phyloP scores from a whole-genome alignment of 768 basidiomycete genomes.

The Lentinula boryana region DNA sequence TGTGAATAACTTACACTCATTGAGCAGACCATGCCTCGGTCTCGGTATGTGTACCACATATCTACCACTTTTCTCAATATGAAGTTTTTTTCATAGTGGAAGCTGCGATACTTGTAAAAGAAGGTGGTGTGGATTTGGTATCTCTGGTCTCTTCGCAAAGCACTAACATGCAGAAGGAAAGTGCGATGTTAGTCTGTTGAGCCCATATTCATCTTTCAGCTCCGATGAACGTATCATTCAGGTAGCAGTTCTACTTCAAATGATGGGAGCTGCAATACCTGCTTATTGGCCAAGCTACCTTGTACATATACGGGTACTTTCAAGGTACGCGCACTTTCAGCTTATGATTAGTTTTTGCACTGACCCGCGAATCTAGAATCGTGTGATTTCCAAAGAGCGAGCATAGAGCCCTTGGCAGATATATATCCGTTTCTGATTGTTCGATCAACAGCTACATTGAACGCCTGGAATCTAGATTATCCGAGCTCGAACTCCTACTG shows the following conservation, averaged over 20 bases:
- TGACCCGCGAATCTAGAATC: neutral
- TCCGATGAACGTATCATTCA: neutral
- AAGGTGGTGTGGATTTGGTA: neutral
- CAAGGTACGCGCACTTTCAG: neutral
- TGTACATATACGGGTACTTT: neutral
- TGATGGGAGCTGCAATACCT: constrained; percentile 1
- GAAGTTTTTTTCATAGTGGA: neutral
- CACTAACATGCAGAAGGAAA: neutral
- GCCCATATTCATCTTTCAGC: neutral
- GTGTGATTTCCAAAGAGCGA: constrained; percentile 3
- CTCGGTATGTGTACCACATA: too few relatives aligned
- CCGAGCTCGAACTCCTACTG: neutral
- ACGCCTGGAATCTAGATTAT: neutral
- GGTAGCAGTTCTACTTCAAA: neutral
- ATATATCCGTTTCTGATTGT: neutral
- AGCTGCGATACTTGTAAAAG: constrained; percentile 1
- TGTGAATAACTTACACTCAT: too few relatives aligned
- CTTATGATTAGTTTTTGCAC: neutral
- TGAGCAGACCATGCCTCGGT: too few relatives aligned
- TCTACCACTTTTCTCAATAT: too few relatives aligned
- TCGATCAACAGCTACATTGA: neutral
- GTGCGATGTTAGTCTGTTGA: neutral
- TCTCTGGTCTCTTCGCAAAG: neutral
- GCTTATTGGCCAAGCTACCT: neutral
- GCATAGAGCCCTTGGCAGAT: neutral